A percentile compares a stretch with the other conserved stretches of the same genome.
Conservation (phyloP, 306 rosid species). For the Herpetospermum pedunculosum region DNA sequence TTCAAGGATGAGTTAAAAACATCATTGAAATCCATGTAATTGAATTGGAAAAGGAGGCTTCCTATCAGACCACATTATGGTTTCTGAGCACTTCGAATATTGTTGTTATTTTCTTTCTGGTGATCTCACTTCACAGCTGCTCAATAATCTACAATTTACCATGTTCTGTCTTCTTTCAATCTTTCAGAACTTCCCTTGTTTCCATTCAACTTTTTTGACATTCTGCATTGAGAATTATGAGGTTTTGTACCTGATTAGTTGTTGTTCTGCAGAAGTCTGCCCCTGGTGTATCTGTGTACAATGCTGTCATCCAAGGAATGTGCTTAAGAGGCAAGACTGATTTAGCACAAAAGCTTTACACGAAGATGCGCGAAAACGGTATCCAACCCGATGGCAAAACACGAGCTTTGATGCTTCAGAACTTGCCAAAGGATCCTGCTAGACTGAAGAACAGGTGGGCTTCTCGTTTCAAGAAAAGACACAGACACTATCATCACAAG, state of each 20-base stretch:
- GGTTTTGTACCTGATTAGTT: neutral
- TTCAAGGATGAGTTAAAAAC: neutral
- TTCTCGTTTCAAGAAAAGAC: conserved; percentile 16
- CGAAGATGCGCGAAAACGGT: conserved; percentile 37
- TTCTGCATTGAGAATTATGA: neutral
- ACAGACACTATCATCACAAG: neutral
- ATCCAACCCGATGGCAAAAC: conserved; percentile 73
- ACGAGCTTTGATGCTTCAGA: conserved; percentile 57
- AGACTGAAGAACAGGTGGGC: conserved; percentile 12
- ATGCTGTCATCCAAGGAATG: conserved; percentile 73
- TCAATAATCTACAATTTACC: neutral
- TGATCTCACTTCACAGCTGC: neutral
- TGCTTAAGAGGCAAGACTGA: conserved; percentile 48
- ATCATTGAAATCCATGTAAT: neutral
- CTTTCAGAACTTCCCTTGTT: neutral
- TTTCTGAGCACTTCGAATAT: neutral
- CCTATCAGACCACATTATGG: neutral
- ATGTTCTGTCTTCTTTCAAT: neutral
- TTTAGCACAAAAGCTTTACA: conserved; percentile 44
- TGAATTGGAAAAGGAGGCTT: neutral
- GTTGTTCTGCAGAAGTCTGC: conserved; percentile 28
- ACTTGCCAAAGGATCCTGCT: conserved; percentile 13
- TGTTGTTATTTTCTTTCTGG: neutral
- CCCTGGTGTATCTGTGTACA: conserved; percentile 52
- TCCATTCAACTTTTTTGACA: neutral